Base-by-base conservation (phyloP, 352 stramenopile genomes). In the Pythium pyrilobum region DNA sequence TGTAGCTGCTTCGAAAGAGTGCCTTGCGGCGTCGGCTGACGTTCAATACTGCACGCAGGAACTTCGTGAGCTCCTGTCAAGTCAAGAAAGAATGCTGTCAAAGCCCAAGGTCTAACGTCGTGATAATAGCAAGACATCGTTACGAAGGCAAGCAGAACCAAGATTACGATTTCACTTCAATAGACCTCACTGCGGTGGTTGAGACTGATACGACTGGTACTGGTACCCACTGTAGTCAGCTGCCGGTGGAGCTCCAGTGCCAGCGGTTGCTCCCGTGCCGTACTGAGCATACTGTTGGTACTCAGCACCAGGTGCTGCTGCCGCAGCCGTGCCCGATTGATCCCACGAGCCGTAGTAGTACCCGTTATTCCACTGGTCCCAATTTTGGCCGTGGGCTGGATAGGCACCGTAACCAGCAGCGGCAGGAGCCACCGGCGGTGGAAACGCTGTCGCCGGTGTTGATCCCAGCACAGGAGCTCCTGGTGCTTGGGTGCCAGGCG, bases 41-140 rank as follows among this genome's bases (percentile, higher is more conserved):
- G n/a, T n/a, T n/a, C n/a, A n/a, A n/a, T n/a, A n/a, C n/a, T n/a
- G n/a, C n/a, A n/a, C 13, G 20, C 52, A 91, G 80, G 77, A 87
- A 39, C 65, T 91, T 3, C 61, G 63, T 21, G 71, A 81, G 16
- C 57, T 78, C 8, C 56, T 91, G 9, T 54, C 27, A 36, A 68
- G 65, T 23, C 81, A 91, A 59, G 76, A 89, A 12, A 66, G 57
- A 42, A 67, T 88, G 47, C 38, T 87, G 6, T 41, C 24, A 13
- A 80, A 65, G 37, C 59, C 61, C 23, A 70, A 57, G 27, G 31
- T 79, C 55, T 90, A 67, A 69, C 21, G n/a, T n/a, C n/a, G n/a
- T n/a, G n/a, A n/a, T n/a, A n/a, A n/a, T n/a, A n/a, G n/a, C n/a
- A 13, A 47, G 15, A 50, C 43, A 50, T 11, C 28, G n/a, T n/a